Percentiles rank a stretch among this genome's conserved stretches.
Conservation (phyloP, 371 early-diverging fungal genomes). For the Mucor indicus region DNA sequence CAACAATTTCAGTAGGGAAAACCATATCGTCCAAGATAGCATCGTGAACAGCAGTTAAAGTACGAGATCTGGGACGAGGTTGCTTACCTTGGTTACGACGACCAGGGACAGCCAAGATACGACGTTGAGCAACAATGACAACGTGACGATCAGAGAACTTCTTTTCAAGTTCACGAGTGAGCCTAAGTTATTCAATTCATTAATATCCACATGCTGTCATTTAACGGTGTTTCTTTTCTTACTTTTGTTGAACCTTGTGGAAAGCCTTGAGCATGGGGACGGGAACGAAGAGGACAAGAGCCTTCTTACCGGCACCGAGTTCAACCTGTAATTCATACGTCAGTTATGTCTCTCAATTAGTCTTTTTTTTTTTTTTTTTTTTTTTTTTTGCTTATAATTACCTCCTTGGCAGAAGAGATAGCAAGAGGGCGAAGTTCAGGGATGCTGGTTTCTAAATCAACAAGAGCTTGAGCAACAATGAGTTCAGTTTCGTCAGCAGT, state of each 20-base stretch:
- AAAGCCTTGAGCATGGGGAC: conserved; percentile 88
- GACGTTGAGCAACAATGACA: conserved; percentile 92
- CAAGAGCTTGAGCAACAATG: conserved; percentile 90
- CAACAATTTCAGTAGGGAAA: conserved; percentile 96
- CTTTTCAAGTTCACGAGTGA: conserved; percentile 98
- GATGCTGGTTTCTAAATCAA: conserved; percentile 90
- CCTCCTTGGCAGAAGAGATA: conserved; percentile 92
- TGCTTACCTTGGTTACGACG: conserved; percentile 85
- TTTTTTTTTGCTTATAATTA: too few relatives aligned
- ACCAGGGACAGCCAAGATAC: conserved; percentile 89
- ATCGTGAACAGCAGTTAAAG: conserved; percentile 94
- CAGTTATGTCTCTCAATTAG: too few relatives aligned
- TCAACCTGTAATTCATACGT: conserved; percentile 61
- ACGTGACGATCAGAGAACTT: conserved; percentile 98
- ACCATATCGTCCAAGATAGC: conserved; percentile 93
- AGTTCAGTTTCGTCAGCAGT: conserved; percentile 85
- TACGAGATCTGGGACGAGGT: conserved; percentile 92
- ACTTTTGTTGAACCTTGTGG: conserved; percentile 93
- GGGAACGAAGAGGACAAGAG: conserved; percentile 93
- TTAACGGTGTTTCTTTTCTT: conserved; percentile 1
- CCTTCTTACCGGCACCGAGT: conserved; percentile 90
- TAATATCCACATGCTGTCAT: too few relatives aligned
- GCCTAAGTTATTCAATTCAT: too few relatives aligned
- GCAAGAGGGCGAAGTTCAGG: conserved; percentile 89
- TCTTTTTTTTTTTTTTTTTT: too few relatives aligned